Conservation (phyloP, 768 basidiomycete species). For the Pisolithus microcarpus region DNA sequence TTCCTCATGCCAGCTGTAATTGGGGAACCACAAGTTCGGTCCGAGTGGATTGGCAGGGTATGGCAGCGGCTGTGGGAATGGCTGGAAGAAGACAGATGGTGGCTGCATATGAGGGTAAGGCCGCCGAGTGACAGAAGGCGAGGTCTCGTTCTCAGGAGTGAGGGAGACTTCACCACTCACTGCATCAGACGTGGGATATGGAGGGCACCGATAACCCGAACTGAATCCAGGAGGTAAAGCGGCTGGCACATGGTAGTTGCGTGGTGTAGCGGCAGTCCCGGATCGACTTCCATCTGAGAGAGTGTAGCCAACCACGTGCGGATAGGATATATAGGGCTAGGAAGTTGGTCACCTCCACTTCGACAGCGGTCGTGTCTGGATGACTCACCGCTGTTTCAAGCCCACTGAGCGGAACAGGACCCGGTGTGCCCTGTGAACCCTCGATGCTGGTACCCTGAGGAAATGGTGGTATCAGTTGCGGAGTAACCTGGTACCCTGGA, state of each 20-base stretch:
- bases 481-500: conserved; percentile 36
- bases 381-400: conserved; percentile 38
- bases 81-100: conserved; percentile 24
- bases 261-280: conserved; percentile 11
- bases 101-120: conserved; percentile 28
- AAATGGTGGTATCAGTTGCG: conserved; percentile 18
- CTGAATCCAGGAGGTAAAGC: conserved; percentile 63
- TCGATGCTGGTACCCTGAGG: conserved; percentile 33
- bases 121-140: conserved; percentile 27
- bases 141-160: conserved; percentile 19
- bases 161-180: conserved; percentile 20
- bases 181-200: conserved; percentile 53
- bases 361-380: neutral
- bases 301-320: conserved; percentile 29
- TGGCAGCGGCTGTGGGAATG: conserved; percentile 17
- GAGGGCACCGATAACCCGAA: conserved; percentile 65
- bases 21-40: conserved; percentile 21
- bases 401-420: conserved; percentile 28
- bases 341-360: conserved; percentile 6
- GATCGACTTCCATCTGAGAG: conserved; percentile 12
- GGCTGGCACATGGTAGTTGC: conserved; percentile 32
- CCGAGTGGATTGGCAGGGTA: conserved; percentile 11
- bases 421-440: conserved; percentile 21
- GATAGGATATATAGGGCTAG: conserved; percentile 47
- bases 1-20: conserved; percentile 18